Base-by-base conservation (phyloP, 2,329 filamentous ascomycete species). In the Penicillium sp. region DNA sequence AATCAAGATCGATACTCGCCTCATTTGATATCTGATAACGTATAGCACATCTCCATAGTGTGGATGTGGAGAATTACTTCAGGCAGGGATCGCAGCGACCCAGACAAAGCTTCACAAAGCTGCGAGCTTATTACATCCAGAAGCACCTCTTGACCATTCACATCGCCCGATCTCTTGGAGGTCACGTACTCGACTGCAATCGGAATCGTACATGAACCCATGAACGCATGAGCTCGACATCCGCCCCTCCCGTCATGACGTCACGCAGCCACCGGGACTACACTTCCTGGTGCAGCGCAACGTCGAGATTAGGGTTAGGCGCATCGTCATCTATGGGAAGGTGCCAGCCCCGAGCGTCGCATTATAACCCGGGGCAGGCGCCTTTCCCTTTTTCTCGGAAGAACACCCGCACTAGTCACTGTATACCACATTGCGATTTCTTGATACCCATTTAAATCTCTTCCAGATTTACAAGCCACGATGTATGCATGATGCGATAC, bases 161-260 rank as follows among this genome's bases (percentile, higher is more conserved):
- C 7, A 33, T 10, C 17, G 13, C 8, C 13, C 20, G 13, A 27
- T 18, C 4, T 33, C 36, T 37, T 15, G 4, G 23, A 37, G 40
- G 26, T 41, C 45, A 48, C 19, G 38, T 35, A 45, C 16, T 47
- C 31, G 23, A 34, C 45, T 47, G 47, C 43, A 54, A 54, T 42
- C 45, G 50, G 50, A 47, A 43, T 37, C 30, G 40, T n/a, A n/a
- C n/a, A n/a, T n/a, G n/a, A n/a, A n/a, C n/a, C n/a, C n/a, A n/a
- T n/a, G n/a, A n/a, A n/a, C 35, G 30, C 32, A 58, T 57, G 56
- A 57, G 46, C 49, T 57, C 53, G 59, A 32, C 43, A 49, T 58
- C 54, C 52, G 48, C 35, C 16, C 32, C 20, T 53, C 48, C 54
- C 54, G 52, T 51, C 54, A 54, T 63, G 60, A 63, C 60, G 59